Conservation (phyloP, 208 protist genomes). For the Leishmania aethiopica region DNA sequence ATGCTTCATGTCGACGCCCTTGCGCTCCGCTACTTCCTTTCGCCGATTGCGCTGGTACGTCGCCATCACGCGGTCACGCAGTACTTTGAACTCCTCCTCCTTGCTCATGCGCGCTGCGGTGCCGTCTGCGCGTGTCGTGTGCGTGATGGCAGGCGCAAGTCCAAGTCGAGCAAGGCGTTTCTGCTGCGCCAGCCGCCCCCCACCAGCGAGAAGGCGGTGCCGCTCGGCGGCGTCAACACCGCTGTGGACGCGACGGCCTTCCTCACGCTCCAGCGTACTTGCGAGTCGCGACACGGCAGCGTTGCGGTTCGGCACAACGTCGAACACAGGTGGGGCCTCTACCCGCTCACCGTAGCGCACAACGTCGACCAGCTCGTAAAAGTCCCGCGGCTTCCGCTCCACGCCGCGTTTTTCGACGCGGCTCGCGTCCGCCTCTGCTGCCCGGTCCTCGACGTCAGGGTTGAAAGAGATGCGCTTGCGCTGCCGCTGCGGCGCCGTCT, state of each 20-base stretch:
- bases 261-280: conserved; percentile 39
- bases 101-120: conserved; percentile 34
- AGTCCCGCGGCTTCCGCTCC: conserved; percentile 53
- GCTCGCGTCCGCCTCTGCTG: conserved; percentile 11
- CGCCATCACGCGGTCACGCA: conserved; percentile 77
- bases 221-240: conserved; percentile 10
- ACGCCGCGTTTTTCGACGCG: not conserved
- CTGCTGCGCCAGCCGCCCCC: conserved; percentile 45
- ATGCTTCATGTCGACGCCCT: conserved; percentile 80
- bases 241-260: not conserved
- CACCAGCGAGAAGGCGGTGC: conserved; percentile 37
- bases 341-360: conserved; percentile 86
- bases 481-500: conserved; percentile 2
- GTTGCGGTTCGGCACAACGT: conserved; percentile 73
- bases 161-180: conserved; percentile 75
- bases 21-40: conserved; percentile 44
- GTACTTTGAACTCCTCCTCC: conserved; percentile 72
- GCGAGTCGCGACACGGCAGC: conserved; percentile 72
- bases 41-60: conserved; percentile 76
- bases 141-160: conserved; percentile 48
- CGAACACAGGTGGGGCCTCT: conserved; percentile 87
- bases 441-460: conserved; percentile 23
- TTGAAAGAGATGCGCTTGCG: conserved; percentile 70
- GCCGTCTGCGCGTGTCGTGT: conserved; percentile 11
- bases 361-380: conserved; percentile 86